phyloP scores from a whole-genome alignment of 2,329 filamentous ascomycete species.

The Drechslerella stenobrocha region DNA sequence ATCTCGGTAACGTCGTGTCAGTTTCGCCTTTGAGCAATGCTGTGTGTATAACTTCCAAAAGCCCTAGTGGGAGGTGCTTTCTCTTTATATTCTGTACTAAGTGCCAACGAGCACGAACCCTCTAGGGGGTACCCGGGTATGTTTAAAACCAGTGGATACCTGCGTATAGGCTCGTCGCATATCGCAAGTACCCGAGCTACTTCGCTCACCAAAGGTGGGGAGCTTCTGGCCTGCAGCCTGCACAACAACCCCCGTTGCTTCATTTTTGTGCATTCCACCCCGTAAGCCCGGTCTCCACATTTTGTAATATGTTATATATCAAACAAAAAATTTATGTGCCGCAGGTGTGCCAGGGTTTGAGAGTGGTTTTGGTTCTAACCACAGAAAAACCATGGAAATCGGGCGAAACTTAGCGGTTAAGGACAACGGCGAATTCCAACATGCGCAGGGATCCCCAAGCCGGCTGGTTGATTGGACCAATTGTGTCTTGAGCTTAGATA shows the following conservation, averaged over 20 bases:
- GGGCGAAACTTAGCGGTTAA: conserved; percentile 5
- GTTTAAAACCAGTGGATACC: conserved; percentile 12
- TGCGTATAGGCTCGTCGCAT: conserved; percentile 29
- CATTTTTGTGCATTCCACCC: conserved; percentile 10
- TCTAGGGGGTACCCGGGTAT: conserved; percentile 22
- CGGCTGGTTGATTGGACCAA: conserved; percentile 26
- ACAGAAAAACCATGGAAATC: conserved; percentile 29
- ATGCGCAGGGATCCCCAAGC: conserved; percentile 19
- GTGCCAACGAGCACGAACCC: not conserved
- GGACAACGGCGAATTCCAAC: conserved; percentile 17
- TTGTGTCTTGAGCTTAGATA: conserved; percentile 8
- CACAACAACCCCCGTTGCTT: conserved; percentile 18
- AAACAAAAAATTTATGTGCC: conserved; percentile 37
- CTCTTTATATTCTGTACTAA: conserved; percentile 42
- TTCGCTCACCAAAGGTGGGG: conserved; percentile 33
- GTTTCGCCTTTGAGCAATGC: no score
- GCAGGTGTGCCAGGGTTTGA: conserved; percentile 39
- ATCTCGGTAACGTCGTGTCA: no score
- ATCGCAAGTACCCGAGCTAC: conserved; percentile 41
- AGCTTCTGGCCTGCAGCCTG: conserved; percentile 6
- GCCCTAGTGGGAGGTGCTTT: conserved; percentile 15
- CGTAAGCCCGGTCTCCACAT: conserved; percentile 36
- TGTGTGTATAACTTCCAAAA: no score
- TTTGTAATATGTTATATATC: conserved; percentile 45
- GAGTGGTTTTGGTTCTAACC: conserved; percentile 44